Conservation (phyloP, 2,329 filamentous ascomycete genomes). For the Aureobasidium lini region DNA sequence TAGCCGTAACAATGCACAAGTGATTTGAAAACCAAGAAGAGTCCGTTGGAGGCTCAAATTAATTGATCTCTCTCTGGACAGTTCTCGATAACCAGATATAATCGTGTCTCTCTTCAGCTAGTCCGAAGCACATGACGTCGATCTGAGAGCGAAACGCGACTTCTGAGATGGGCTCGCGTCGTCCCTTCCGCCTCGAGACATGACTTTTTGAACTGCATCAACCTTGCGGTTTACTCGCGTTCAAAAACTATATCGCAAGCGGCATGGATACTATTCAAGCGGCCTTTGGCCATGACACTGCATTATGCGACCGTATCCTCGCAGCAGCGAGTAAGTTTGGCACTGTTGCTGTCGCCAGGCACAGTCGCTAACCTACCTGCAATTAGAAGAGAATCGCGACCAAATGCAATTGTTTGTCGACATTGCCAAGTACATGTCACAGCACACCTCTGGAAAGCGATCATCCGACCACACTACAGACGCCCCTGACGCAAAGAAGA, state of each 20-base stretch:
- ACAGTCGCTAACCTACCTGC: neutral
- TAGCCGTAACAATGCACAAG: no score
- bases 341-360: neutral
- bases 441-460: constrained; percentile 20
- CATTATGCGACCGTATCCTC: constrained; percentile 16
- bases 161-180: constrained; percentile 6
- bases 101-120: neutral
- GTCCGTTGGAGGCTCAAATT: no score
- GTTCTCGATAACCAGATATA: no score
- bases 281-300: constrained; percentile 14
- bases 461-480: neutral
- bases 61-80: no score
- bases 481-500: constrained; percentile 6
- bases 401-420: constrained; percentile 38
- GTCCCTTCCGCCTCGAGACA: neutral
- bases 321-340: constrained; percentile 15
- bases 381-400: constrained; percentile 16
- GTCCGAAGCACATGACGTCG: neutral
- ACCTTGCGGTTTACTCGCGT: neutral
- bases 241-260: neutral
- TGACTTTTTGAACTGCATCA: neutral
- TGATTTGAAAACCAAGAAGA: no score
- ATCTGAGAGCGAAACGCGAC: constrained; percentile 1
- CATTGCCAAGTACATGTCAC: constrained; percentile 37
- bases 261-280: constrained; percentile 6